Evolutionary conservation across 306 rosid species (phyloP), one percentile per base, ranked within the genome.

Genomic region (Cucurbita ficifolia): DNA sequence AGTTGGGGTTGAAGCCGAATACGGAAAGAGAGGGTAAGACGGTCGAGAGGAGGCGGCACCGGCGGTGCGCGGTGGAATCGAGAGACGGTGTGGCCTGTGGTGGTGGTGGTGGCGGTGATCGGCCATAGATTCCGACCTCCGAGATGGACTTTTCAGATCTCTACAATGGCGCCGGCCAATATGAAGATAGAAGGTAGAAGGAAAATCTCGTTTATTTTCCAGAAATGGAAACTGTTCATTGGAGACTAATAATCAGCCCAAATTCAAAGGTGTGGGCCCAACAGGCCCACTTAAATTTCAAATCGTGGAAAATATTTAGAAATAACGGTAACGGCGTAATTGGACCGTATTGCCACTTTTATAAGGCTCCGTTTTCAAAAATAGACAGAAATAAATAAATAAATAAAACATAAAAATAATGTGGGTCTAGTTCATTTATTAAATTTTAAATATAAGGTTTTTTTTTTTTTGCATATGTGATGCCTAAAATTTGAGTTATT

Each of bases 71-170:
- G 83, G 76, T 0, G 97, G 96, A 12, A 92, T 86, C 0, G 88
- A 86, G 73, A 92, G 84, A 38, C 96, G 94, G 61, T 83, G 88
- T 19, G 97, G 96, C 12, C 97, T 89, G 49, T 88, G 95, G 56
- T 80, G 83, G 80, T 77, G 78, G 52, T 72, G 87, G 49, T 65
- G 58, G 62, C n/a, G n/a, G n/a, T 83, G 89, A 68, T 90, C 87
- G 40, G 96, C 88, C 96, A 88, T 90, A 62, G 78, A 65, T 74
- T 19, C 53, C 75, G 75, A 51, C 76, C 68, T 14, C 68, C n/a
- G 40, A 38, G 29, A 43, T 67, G 39, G 55, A 7, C 3, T 43
- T 43, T 43, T 48, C 19, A 45, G 73, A 67, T 67, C 73, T 21
- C 55, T 67, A 22, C 22, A 18, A 18, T 63, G 55, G 11, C 72